These are phyloP conservation scores for Anthracocystis setariae DNA, from an alignment of 1,284 basidiomycete species.

Conservation along the genomic window DNA sequence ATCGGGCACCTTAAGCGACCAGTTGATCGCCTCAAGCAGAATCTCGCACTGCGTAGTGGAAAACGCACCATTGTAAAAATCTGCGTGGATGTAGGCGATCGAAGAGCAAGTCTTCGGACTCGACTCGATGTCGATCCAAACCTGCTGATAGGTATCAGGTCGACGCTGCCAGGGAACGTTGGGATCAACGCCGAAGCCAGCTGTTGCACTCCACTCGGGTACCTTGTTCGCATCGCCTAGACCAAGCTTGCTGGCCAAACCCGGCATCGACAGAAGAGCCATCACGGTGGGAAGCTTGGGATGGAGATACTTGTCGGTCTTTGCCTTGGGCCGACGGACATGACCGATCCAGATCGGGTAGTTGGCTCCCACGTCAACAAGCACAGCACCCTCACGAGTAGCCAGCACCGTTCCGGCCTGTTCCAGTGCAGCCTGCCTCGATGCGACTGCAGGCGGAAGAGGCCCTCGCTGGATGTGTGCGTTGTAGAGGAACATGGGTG, in stretches of 20 bases:
- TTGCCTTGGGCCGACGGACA: slow-evolving; percentile 69
- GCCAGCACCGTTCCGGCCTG: slow-evolving; percentile 68
- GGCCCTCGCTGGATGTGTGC: slow-evolving; percentile 66
- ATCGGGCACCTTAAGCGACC: slow-evolving; percentile 66
- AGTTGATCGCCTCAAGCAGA: slow-evolving; percentile 68
- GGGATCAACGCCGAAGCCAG: slow-evolving; percentile 23
- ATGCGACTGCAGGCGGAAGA: slow-evolving; percentile 34
- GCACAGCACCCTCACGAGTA: slow-evolving; percentile 69
- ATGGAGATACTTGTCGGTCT: slow-evolving; percentile 65
- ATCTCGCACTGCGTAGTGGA: slow-evolving; percentile 69
- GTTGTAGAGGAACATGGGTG: slow-evolving; percentile 69
- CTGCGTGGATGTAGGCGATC: slow-evolving; percentile 69
- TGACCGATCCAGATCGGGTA: slow-evolving; percentile 70
- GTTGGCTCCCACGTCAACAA: slow-evolving; percentile 68
- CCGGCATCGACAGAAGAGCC: slow-evolving; percentile 63
- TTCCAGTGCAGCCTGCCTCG: slow-evolving; percentile 33
- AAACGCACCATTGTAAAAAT: slow-evolving; percentile 71
- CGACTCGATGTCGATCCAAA: slow-evolving; percentile 68
- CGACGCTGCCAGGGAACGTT: slow-evolving; percentile 31
- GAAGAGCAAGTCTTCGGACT: slow-evolving; percentile 19
- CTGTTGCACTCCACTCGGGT: slow-evolving; percentile 66
- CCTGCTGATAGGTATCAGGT: slow-evolving; percentile 69
- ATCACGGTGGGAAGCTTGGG: slow-evolving; percentile 70
- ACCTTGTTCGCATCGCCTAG: slow-evolving; percentile 60
- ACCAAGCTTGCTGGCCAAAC: slow-evolving; percentile 53